Base-by-base conservation (phyloP, 192 early-diverging fungal genomes). In the Chytriomyces hyalinus region DNA sequence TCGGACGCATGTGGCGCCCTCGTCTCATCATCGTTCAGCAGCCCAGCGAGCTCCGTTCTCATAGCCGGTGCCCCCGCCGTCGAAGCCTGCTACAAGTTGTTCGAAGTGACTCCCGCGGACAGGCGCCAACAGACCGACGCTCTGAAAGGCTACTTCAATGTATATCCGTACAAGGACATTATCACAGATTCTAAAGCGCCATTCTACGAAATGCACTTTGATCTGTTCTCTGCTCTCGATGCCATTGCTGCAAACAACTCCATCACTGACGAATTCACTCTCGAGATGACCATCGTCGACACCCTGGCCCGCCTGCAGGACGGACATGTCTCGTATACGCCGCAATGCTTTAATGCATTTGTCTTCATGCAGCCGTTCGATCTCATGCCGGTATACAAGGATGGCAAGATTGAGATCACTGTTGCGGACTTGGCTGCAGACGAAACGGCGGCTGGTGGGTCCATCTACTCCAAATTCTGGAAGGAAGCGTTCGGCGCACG, bases 181-280 rank as follows among this genome's bases (percentile, higher is more conserved):
- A 45, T 49, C 53, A 49, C 49, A 15, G 48, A 60, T 20, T 9
- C 15, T 3, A 36, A 13, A 17, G 53, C 49, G 17, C 70, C 70
- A n/a, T 60, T 43, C 53, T 72, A 59, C 53, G 50, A 49, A n/a
- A 43, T 72, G 22, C 48, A 72, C 7, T 15, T 59, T 10, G 53
- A 72, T 60, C 43, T 72, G 10, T 72, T 72, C 43, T 3, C 13
- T 11, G 48, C 49, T n/a, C 43, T 72, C 9, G 53, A 72, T 60
- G 70, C 70, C 53, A 60, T 72, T 26, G 20, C 48, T 9, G 36
- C 70, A 26, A 43, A 72, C 53, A 17, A 10, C 15, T n/a, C 11
- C n/a, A 60, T 72, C 8, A 72, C 70, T 10, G 59, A 49, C 17
- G 70, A 72, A 43, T 26, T 13, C 26, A 13, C n/a, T 3, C n/a